Evolutionary conservation across 2,329 filamentous ascomycete genomes (phyloP).

Genomic region (Sarocladiaceae sp.): DNA sequence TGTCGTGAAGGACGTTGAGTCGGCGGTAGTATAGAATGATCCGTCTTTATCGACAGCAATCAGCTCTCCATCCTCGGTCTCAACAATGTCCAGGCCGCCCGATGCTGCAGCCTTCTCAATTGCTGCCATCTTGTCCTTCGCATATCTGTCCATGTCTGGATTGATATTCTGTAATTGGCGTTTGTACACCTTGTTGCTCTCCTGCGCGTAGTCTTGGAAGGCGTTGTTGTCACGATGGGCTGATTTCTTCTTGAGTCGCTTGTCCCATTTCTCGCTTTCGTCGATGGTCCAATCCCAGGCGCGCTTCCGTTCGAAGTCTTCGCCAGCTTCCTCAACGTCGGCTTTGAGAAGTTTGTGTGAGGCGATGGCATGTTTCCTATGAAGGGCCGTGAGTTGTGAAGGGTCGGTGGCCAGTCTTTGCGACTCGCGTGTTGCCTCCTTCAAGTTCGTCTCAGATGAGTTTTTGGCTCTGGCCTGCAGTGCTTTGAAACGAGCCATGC

Average conservation of each 20-base stretch:
- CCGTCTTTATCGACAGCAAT: constrained; percentile 91
- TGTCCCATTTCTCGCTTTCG: constrained; percentile 92
- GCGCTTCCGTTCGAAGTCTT: constrained; percentile 94
- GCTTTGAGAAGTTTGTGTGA: constrained; percentile 91
- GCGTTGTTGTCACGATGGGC: constrained; percentile 78
- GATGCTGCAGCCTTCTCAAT: constrained; percentile 80
- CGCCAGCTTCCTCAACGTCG: constrained; percentile 77
- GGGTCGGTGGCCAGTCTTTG: constrained; percentile 76
- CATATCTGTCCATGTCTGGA: constrained; percentile 79
- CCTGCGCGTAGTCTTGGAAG: constrained; percentile 84
- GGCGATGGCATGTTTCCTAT: constrained; percentile 81
- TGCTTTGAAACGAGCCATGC: constrained; percentile 79
- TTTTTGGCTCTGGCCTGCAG: constrained; percentile 76
- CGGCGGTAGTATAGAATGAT: constrained; percentile 83
- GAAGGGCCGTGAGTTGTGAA: constrained; percentile 69
- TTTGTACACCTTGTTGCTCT: constrained; percentile 92
- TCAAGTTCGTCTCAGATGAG: constrained; percentile 70
- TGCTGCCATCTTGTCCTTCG: constrained; percentile 77
- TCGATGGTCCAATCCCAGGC: constrained; percentile 99
- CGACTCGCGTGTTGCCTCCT: constrained; percentile 79
- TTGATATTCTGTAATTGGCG: constrained; percentile 75
- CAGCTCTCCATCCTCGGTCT: constrained; percentile 91
- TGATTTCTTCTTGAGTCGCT: constrained; percentile 80
- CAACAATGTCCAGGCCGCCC: constrained; percentile 86
- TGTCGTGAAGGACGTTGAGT: constrained; percentile 74